phyloP scores from a whole-genome alignment of 495 filamentous ascomycete species.

The Xylaria bambusicola region DNA sequence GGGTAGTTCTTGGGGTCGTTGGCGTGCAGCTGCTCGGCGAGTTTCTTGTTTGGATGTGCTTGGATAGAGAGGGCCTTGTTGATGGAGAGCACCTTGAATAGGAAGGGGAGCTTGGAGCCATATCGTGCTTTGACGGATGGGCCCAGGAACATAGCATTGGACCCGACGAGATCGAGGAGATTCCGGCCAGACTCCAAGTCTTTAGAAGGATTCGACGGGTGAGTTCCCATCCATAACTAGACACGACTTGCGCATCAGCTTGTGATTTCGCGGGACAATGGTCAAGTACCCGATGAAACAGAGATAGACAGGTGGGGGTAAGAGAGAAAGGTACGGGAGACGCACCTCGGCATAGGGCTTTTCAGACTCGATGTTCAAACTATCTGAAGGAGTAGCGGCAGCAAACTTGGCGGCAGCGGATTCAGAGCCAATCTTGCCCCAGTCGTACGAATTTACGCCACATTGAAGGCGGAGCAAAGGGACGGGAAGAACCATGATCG shows the following conservation, averaged over 20 bases:
- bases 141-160: slow-evolving; percentile 81
- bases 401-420: slow-evolving; percentile 81
- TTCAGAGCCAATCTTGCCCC: slow-evolving; percentile 87
- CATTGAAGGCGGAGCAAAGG: slow-evolving; percentile 91
- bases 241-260: neutral
- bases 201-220: slow-evolving; percentile 91
- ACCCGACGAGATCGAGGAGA: slow-evolving; percentile 84
- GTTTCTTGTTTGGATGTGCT: slow-evolving; percentile 96
- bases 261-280: neutral
- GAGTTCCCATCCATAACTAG: slow-evolving; percentile 96
- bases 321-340: neutral
- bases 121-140: slow-evolving; percentile 69
- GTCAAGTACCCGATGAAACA: neutral
- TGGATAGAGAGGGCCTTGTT: slow-evolving; percentile 94
- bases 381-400: slow-evolving; percentile 68
- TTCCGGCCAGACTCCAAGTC: slow-evolving; percentile 82
- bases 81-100: slow-evolving; percentile 96
- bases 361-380: slow-evolving; percentile 75
- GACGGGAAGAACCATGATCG: slow-evolving; percentile 63
- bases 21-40: slow-evolving; percentile 85
- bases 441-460: slow-evolving; percentile 98
- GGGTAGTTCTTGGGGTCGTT: slow-evolving; percentile 93
- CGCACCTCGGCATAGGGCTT: slow-evolving; percentile 86
- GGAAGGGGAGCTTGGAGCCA: slow-evolving; percentile 82
- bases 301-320: no score